Evolutionary conservation across 2,329 filamentous ascomycete genomes (phyloP).

Genomic region (Claviceps pazoutovae): DNA sequence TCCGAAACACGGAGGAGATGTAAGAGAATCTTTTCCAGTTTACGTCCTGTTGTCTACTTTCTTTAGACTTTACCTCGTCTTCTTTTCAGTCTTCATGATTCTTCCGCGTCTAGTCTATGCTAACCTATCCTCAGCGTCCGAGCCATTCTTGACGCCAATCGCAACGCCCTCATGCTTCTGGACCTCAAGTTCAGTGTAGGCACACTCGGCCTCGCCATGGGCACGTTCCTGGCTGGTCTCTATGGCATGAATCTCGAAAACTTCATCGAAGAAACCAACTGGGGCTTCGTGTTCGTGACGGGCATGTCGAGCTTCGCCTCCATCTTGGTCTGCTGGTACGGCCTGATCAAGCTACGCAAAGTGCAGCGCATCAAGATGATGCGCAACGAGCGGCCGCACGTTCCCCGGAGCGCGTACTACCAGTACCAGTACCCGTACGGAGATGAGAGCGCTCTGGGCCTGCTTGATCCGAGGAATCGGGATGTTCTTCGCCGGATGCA

Average conservation of each 20-base stretch:
- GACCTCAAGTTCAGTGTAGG: conserved; percentile 94
- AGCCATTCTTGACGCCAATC: conserved; percentile 93
- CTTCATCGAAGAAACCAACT: conserved; percentile 86
- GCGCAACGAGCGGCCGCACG: conserved; percentile 25
- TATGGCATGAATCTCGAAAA: conserved; percentile 99
- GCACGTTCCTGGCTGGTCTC: conserved; percentile 92
- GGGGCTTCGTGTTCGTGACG: conserved; percentile 71
- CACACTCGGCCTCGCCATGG: conserved; percentile 84
- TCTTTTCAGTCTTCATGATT: background rate
- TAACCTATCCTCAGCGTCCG: conserved; percentile 54
- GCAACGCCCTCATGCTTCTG: conserved; percentile 93
- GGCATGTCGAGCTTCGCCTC: conserved; percentile 57
- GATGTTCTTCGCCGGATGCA: conserved; percentile 40
- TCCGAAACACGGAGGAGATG: conserved; percentile 98
- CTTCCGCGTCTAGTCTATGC: background rate
- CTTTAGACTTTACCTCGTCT: background rate
- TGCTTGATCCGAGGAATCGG: conserved; percentile 39
- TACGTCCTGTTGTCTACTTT: background rate
- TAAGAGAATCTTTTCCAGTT: conserved; percentile 33
- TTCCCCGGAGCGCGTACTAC: conserved; percentile 27
- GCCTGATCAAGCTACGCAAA: conserved; percentile 67
- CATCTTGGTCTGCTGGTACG: conserved; percentile 67
- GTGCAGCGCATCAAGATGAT: conserved; percentile 84
- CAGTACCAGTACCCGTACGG: conserved; percentile 11
- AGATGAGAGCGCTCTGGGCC: conserved; percentile 34